Percentiles rank a stretch among this genome's conserved stretches.
Evolutionary conservation across 805 yeast species (phyloP).

Genomic region (Wickerhamomyces tratensis): DNA sequence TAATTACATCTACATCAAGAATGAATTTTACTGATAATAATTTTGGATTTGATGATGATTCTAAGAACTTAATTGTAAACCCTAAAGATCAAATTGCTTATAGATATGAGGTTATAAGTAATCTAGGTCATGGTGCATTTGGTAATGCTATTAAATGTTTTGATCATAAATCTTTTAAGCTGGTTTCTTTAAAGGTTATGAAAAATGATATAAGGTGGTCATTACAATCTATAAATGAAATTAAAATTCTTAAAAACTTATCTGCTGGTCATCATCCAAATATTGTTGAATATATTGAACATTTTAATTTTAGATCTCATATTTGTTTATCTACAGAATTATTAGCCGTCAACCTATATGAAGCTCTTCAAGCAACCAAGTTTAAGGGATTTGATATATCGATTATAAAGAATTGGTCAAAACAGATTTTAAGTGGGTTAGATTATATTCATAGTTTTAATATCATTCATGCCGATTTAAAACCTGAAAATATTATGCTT

Average conservation of each 20-base stretch:
- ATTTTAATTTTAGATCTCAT: constrained; percentile 74
- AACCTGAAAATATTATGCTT: constrained; percentile 77
- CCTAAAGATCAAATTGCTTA: constrained; percentile 68
- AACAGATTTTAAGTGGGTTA: constrained; percentile 50
- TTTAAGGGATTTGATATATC: constrained; percentile 38
- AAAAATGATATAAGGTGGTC: constrained; percentile 67
- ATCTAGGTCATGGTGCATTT: constrained; percentile 73
- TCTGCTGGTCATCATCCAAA: constrained; percentile 8
- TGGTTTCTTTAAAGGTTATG: constrained; percentile 71
- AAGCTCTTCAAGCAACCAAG: constrained; percentile 38
- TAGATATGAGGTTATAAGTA: constrained; percentile 50
- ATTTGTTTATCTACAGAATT: constrained; percentile 74
- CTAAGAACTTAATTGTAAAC: constrained; percentile 48
- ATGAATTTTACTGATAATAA: constrained; percentile 30
- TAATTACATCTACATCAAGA: background rate
- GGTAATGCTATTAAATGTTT: constrained; percentile 65
- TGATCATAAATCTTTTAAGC: constrained; percentile 50
- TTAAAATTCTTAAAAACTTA: constrained; percentile 50
- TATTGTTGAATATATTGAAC: constrained; percentile 50
- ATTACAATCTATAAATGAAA: constrained; percentile 70
- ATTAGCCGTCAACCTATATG: constrained; percentile 56
- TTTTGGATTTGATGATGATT: constrained; percentile 64
- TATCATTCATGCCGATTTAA: constrained; percentile 77
- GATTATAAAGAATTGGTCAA: constrained; percentile 34
- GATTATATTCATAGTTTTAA: constrained; percentile 43